A percentile compares a stretch with the other conserved stretches of the same genome.
Evolutionary conservation across 768 basidiomycete genomes (phyloP).

Genomic region (Boletus pseudopeckii): DNA sequence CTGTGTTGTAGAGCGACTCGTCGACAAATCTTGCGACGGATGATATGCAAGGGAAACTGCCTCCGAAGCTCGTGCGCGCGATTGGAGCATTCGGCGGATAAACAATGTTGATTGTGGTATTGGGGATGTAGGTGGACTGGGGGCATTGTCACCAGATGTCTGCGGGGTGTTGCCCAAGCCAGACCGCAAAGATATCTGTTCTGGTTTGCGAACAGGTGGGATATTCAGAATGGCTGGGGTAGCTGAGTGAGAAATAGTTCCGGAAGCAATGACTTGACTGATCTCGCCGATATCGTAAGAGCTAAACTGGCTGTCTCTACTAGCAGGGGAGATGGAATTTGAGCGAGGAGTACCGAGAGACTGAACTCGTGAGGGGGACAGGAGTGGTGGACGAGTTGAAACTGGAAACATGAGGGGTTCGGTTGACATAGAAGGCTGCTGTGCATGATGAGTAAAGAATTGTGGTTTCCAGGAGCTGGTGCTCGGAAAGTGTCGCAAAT

Average conservation of each 20-base stretch:
- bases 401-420: slow-evolving; percentile 23
- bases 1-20: slow-evolving; percentile 6
- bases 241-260: not conserved
- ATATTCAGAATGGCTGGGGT: not conserved
- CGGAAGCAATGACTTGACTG: not conserved
- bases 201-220: slow-evolving; percentile 5
- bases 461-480: not conserved
- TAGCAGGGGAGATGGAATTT: not conserved
- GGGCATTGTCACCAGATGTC: not conserved
- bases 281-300: slow-evolving; percentile 5
- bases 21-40: slow-evolving; percentile 1
- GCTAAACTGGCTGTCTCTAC: not conserved
- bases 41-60: not conserved
- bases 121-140: not conserved
- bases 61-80: slow-evolving; percentile 19
- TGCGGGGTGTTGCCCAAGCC: not conserved
- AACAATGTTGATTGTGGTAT: slow-evolving; percentile 9
- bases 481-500: not conserved
- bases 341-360: not conserved
- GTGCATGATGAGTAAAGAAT: slow-evolving; percentile 1
- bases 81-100: slow-evolving; percentile 19
- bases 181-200: not conserved
- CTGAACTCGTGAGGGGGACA: not conserved
- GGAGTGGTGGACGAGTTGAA: slow-evolving; percentile 5
- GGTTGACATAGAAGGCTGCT: slow-evolving; percentile 16